These are phyloP conservation scores for Pythium sukuiense DNA, from an alignment of 352 stramenopile genomes.

Conservation along the genomic window DNA sequence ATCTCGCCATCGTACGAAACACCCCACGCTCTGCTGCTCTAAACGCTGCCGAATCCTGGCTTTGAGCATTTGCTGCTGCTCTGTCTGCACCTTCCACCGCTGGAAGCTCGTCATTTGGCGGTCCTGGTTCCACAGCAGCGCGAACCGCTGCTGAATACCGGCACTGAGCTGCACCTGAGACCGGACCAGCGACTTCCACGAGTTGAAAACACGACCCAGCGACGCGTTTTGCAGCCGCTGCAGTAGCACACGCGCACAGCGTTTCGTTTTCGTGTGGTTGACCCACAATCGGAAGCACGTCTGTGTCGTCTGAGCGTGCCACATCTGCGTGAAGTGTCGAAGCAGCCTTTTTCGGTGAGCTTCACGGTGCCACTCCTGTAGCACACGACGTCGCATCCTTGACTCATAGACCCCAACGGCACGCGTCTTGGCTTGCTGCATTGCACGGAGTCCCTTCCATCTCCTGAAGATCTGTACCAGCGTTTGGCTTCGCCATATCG, in stretches of 20 bases:
- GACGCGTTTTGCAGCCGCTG: conserved; percentile 15
- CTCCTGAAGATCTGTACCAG: not conserved
- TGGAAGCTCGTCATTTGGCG: conserved; percentile 22
- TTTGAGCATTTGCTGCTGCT: conserved; percentile 13
- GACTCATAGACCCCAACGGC: not conserved
- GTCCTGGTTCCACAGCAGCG: conserved; percentile 30
- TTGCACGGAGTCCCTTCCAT: conserved; percentile 13
- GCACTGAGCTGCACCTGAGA: conserved; percentile 17
- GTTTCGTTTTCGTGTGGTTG: not conserved
- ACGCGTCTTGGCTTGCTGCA: not conserved
- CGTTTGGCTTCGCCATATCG: conserved; percentile 14
- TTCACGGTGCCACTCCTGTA: conserved; percentile 12
- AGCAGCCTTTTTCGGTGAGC: conserved; percentile 13
- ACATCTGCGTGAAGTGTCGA: conserved; percentile 14
- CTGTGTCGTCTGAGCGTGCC: conserved; percentile 13
- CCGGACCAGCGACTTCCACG: conserved; percentile 36
- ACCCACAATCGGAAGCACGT: conserved; percentile 18
- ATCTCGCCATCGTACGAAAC: conserved; percentile 3
- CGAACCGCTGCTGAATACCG: conserved; percentile 37
- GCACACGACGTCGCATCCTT: not conserved
- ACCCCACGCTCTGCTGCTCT: not conserved
- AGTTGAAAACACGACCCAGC: conserved; percentile 34
- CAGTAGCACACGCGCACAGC: conserved; percentile 7
- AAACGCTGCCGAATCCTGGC: not conserved
- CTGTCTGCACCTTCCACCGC: conserved; percentile 18